These are phyloP conservation scores for Hortiboletus flavorubellus DNA, from an alignment of 768 basidiomycete species.

Conservation along the genomic window DNA sequence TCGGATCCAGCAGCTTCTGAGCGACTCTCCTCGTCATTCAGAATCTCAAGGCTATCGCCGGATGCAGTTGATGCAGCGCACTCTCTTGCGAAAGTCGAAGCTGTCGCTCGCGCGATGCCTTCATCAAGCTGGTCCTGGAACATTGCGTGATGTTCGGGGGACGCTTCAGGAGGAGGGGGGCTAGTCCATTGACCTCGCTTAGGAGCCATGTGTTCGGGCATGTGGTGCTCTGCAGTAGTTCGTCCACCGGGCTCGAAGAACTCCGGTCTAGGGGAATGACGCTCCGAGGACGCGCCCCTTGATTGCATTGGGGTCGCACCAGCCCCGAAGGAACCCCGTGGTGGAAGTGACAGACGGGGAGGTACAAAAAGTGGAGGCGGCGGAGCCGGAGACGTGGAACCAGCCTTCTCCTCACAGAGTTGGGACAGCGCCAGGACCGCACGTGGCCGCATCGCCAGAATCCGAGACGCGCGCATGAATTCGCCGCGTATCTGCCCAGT, in stretches of 20 bases:
- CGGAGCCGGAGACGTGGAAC: constrained; percentile 38
- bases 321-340: constrained; percentile 69
- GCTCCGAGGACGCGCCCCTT: constrained; percentile 40
- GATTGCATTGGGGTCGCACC: constrained; percentile 59
- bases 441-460: constrained; percentile 74
- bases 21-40: constrained; percentile 62
- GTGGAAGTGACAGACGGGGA: constrained; percentile 49
- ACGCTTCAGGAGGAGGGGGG: constrained; percentile 75
- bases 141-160: constrained; percentile 58
- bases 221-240: constrained; percentile 30
- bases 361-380: constrained; percentile 41
- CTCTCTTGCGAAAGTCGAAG: constrained; percentile 58
- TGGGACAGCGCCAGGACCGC: constrained; percentile 81
- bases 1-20: constrained; percentile 64
- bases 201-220: constrained; percentile 77
- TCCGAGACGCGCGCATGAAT: constrained; percentile 93
- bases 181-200: constrained; percentile 81
- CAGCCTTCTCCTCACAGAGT: constrained; percentile 87
- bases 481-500: constrained; percentile 85
- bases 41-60: constrained; percentile 54
- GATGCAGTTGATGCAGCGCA: constrained; percentile 49
- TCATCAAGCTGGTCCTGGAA: constrained; percentile 69
- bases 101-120: constrained; percentile 66
- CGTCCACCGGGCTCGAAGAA: constrained; percentile 44
- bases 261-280: constrained; percentile 49